Conservation (phyloP, 108 stramenopile species). For the Cyclotella baltica region DNA sequence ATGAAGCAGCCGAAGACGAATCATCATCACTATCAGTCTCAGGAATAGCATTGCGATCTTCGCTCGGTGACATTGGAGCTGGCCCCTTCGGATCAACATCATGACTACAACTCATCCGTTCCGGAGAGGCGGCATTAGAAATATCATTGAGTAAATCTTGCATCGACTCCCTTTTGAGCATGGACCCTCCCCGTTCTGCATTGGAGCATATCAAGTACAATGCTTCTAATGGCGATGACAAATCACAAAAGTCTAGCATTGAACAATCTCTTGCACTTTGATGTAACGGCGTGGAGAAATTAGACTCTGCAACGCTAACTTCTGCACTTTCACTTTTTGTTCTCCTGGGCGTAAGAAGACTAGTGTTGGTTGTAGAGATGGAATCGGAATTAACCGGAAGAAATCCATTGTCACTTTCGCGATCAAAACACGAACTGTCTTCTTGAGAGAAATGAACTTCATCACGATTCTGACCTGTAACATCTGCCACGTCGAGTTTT, state of each 20-base stretch:
- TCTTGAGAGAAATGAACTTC: not conserved
- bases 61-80: conserved; percentile 16
- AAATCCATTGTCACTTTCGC: not conserved
- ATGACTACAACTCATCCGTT: conserved; percentile 6
- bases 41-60: not conserved
- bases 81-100: conserved; percentile 25
- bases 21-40: conserved; percentile 15
- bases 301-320: not conserved
- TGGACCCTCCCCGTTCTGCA: not conserved
- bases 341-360: not conserved
- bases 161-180: not conserved
- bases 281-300: conserved; percentile 8
- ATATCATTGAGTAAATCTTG: not conserved
- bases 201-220: conserved; percentile 28
- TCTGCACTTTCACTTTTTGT: not conserved
- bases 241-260: conserved; percentile 6
- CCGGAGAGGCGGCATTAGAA: not conserved
- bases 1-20: conserved; percentile 24
- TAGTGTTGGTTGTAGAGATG: not conserved
- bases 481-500: not conserved
- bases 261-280: not conserved
- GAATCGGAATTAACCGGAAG: not conserved
- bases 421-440: conserved; percentile 5
- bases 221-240: conserved; percentile 38
- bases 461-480: not conserved